A percentile compares a stretch with the other conserved stretches of the same genome.
Conservation (phyloP, 2,329 filamentous ascomycete genomes). For the Aspergillus glaucus region DNA sequence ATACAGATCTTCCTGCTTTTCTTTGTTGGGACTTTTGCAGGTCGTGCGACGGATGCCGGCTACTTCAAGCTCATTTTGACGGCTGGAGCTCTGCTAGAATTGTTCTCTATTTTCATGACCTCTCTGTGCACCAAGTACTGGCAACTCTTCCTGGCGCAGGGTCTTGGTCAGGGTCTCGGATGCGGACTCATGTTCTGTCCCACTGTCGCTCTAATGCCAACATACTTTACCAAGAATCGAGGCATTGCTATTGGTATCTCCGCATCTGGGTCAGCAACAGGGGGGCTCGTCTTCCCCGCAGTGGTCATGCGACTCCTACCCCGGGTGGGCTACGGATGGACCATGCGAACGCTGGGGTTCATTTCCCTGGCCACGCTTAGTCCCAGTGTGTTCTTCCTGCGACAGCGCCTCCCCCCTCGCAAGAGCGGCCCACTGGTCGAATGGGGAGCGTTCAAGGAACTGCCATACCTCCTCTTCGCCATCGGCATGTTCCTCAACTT, state of each 20-base stretch:
- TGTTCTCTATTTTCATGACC: constrained; percentile 48
- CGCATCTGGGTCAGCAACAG: constrained; percentile 55
- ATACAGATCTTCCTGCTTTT: constrained; percentile 48
- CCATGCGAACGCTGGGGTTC: constrained; percentile 56
- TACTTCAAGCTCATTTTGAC: constrained; percentile 43
- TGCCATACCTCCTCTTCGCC: constrained; percentile 40
- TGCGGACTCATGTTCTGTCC: constrained; percentile 51
- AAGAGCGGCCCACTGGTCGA: constrained; percentile 49
- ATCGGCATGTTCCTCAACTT: constrained; percentile 42
- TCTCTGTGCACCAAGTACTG: constrained; percentile 44
- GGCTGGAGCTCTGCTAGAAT: constrained; percentile 38
- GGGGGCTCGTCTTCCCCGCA: constrained; percentile 59
- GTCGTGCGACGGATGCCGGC: constrained; percentile 48
- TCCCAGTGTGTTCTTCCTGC: constrained; percentile 40
- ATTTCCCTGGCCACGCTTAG: constrained; percentile 48
- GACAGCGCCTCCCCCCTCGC: constrained; percentile 45
- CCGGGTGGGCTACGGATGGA: constrained; percentile 58
- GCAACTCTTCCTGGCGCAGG: constrained; percentile 48
- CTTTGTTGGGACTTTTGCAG: constrained; percentile 46
- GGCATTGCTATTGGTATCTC: constrained; percentile 55
- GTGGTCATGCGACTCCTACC: constrained; percentile 53
- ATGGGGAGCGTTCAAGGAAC: constrained; percentile 46
- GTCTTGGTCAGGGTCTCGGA: constrained; percentile 53
- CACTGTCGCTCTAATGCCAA: constrained; percentile 49
- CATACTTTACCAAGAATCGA: constrained; percentile 56